These are phyloP conservation scores for Clarireedia paspali DNA, from an alignment of 2,329 filamentous ascomycete genomes.

Conservation along the genomic window DNA sequence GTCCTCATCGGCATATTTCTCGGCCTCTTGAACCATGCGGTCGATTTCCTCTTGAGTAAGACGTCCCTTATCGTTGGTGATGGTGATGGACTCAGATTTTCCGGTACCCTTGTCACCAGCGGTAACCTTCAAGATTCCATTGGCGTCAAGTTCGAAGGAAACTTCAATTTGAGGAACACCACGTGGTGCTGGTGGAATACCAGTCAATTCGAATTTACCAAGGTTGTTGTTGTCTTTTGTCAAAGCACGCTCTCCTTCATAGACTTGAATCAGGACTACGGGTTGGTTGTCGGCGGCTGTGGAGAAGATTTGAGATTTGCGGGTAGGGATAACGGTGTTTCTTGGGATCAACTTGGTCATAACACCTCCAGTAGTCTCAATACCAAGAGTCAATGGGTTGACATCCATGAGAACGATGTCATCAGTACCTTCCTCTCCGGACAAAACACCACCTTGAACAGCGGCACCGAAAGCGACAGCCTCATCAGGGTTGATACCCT, in stretches of 20 bases:
- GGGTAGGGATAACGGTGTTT: constrained; percentile 89
- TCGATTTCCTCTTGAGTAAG: constrained; percentile 95
- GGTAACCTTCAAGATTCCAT: constrained; percentile 95
- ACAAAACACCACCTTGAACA: constrained; percentile 97
- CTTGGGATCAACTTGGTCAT: constrained; percentile 96
- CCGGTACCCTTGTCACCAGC: constrained; percentile 97
- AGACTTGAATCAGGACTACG: constrained; percentile 91
- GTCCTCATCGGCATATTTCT: constrained; percentile 98
- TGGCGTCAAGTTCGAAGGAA: constrained; percentile 94
- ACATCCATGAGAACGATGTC: constrained; percentile 96
- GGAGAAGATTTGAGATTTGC: constrained; percentile 97
- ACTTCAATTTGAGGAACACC: constrained; percentile 98
- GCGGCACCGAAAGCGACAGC: constrained; percentile 98
- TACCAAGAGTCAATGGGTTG: constrained; percentile 91
- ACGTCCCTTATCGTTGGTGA: constrained; percentile 99
- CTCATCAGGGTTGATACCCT: constrained; percentile 99
- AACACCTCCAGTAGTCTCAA: constrained; percentile 94
- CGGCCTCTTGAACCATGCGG: constrained; percentile 96
- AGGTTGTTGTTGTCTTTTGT: constrained; percentile 90
- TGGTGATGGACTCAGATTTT: constrained; percentile 95
- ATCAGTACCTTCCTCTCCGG: constrained; percentile 91
- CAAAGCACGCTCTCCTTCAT: constrained; percentile 85
- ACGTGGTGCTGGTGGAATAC: constrained; percentile 89
- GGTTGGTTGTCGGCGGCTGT: constrained; percentile 96
- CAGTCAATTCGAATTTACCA: constrained; percentile 96